phyloP scores from a whole-genome alignment of 2,329 filamentous ascomycete genomes.

The Ophiosphaerella narmari region DNA sequence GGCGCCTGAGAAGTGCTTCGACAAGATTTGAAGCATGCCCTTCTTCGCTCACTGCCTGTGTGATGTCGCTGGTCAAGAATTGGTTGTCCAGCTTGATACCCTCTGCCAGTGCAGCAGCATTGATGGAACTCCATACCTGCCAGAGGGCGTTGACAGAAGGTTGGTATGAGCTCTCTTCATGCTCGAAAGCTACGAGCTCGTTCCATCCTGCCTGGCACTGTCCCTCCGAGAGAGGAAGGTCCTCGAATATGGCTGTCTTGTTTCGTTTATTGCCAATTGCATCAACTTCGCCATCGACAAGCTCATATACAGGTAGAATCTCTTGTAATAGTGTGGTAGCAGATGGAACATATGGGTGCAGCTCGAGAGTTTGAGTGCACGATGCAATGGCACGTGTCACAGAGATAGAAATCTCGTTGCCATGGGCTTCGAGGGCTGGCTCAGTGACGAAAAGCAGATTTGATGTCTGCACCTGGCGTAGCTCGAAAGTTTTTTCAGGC shows the following conservation, averaged over 20 bases:
- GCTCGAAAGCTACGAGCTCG: slow-evolving; percentile 59
- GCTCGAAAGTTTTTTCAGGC: slow-evolving; percentile 59
- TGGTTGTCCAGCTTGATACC: slow-evolving; percentile 47
- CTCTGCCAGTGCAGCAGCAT: slow-evolving; percentile 48
- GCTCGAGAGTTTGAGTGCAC: slow-evolving; percentile 52
- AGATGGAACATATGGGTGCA: slow-evolving; percentile 41
- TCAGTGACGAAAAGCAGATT: slow-evolving; percentile 64
- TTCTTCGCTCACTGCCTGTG: slow-evolving; percentile 40
- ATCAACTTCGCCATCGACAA: slow-evolving; percentile 32
- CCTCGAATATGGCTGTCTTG: slow-evolving; percentile 50
- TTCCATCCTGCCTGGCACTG: slow-evolving; percentile 58
- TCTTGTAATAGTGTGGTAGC: slow-evolving; percentile 44
- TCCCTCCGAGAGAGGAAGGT: slow-evolving; percentile 58
- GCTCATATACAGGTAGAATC: slow-evolving; percentile 47
- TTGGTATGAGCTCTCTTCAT: slow-evolving; percentile 46
- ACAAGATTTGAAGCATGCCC: slow-evolving; percentile 46
- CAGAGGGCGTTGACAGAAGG: slow-evolving; percentile 56
- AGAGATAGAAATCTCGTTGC: slow-evolving; percentile 37
- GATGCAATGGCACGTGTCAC: slow-evolving; percentile 51
- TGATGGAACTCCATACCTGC: slow-evolving; percentile 55
- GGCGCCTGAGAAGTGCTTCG: slow-evolving; percentile 43
- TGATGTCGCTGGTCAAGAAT: slow-evolving; percentile 42
- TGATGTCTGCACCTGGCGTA: slow-evolving; percentile 69
- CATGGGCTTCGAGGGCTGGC: slow-evolving; percentile 46
- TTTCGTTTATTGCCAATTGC: slow-evolving; percentile 34